These are phyloP conservation scores for Cucumis sativus DNA, from an alignment of 306 rosid species.

Conservation along the genomic window DNA sequence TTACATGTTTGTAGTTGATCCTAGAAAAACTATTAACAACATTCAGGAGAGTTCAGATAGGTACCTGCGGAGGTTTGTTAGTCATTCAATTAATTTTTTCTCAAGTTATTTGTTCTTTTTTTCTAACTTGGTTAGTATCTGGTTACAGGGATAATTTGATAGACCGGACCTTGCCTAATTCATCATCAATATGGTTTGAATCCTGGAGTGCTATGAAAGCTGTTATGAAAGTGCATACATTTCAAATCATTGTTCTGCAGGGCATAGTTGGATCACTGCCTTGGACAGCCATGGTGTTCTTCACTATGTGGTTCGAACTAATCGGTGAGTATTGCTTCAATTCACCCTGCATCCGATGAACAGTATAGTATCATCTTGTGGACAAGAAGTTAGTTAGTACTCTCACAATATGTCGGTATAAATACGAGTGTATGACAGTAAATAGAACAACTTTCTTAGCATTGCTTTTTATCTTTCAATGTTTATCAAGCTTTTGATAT, in stretches of 20 bases:
- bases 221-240: constrained; percentile 67
- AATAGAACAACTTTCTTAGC: neutral
- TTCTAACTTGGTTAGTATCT: constrained; percentile 12
- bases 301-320: constrained; percentile 98
- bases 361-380: neutral
- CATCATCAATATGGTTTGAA: constrained; percentile 52
- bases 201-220: constrained; percentile 76
- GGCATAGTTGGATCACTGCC: constrained; percentile 88
- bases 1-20: constrained; percentile 62
- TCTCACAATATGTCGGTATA: neutral
- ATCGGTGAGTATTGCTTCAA: constrained; percentile 44
- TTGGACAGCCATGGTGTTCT: constrained; percentile 99
- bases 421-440: neutral
- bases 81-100: neutral
- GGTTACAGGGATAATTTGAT: constrained; percentile 35
- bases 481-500: neutral
- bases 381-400: neutral
- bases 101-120: neutral
- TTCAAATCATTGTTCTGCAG: constrained; percentile 84
- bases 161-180: constrained; percentile 29
- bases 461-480: neutral
- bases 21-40: constrained; percentile 24
- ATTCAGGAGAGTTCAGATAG: constrained; percentile 6
- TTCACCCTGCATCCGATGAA: neutral
- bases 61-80: neutral